Conservation (phyloP, 1,284 basidiomycete species). For the Schizophyllum commune region DNA sequence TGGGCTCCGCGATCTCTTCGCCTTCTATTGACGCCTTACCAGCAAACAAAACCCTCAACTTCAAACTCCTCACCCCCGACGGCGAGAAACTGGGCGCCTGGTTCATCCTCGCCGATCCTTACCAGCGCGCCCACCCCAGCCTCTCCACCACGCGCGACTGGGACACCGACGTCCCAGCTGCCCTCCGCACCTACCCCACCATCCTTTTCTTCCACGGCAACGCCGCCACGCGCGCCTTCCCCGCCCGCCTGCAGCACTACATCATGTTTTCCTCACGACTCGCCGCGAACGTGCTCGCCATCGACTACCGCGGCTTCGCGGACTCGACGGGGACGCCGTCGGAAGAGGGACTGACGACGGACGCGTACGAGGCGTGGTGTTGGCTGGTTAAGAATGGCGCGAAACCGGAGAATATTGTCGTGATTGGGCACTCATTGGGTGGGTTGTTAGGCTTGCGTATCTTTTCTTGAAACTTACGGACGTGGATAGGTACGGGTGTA, state of each 20-base stretch:
- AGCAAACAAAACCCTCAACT: constrained; percentile 73
- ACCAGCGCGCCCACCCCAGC: constrained; percentile 32
- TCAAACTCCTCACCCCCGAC: constrained; percentile 68
- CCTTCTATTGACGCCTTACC: constrained; percentile 58
- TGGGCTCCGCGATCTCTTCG: no score
- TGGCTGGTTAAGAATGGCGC: constrained; percentile 64
- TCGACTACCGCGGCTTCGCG: constrained; percentile 87
- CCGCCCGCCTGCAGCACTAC: constrained; percentile 59
- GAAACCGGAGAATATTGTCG: constrained; percentile 47
- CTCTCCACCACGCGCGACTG: constrained; percentile 12
- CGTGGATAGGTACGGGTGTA: constrained; percentile 79
- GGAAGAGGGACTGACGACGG: constrained; percentile 66
- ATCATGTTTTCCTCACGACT: constrained; percentile 54
- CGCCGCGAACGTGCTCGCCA: constrained; percentile 69
- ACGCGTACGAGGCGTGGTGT: constrained; percentile 78
- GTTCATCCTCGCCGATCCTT: constrained; percentile 75
- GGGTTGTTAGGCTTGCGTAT: no score
- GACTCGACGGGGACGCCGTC: constrained; percentile 78
- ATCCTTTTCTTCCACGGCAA: constrained; percentile 91
- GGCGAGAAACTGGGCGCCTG: constrained; percentile 80
- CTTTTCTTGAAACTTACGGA: no score
- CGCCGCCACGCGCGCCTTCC: constrained; percentile 66
- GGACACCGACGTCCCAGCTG: constrained; percentile 25
- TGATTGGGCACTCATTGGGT: constrained; percentile 71
- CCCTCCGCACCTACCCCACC: constrained; percentile 60